These are phyloP conservation scores for Colletotrichum higginsianum DNA, from an alignment of 2,329 filamentous ascomycete species.

Conservation along the genomic window DNA sequence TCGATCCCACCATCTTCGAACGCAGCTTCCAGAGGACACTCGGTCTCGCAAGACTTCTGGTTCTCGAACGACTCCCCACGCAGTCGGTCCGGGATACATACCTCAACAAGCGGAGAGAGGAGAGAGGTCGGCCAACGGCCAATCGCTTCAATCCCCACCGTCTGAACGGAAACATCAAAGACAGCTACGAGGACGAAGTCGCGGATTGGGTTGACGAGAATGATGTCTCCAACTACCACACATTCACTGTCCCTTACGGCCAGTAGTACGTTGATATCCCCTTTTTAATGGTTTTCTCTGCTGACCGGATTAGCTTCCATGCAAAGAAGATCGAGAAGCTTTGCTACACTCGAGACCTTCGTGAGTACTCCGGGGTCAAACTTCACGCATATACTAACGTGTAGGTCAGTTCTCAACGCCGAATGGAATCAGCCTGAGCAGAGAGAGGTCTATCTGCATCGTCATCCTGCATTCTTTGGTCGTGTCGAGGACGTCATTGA, in stretches of 20 bases:
- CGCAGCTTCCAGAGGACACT: constrained; percentile 82
- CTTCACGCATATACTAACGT: constrained; percentile 2
- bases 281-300: neutral
- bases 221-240: constrained; percentile 85
- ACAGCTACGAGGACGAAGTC: constrained; percentile 82
- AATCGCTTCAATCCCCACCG: constrained; percentile 59
- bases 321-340: constrained; percentile 85
- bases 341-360: constrained; percentile 84
- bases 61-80: constrained; percentile 84
- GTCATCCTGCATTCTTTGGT: constrained; percentile 90
- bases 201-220: constrained; percentile 86
- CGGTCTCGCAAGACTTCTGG: constrained; percentile 83
- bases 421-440: constrained; percentile 88
- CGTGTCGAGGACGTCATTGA: constrained; percentile 80
- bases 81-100: constrained; percentile 78
- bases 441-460: constrained; percentile 82
- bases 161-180: constrained; percentile 81
- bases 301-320: constrained; percentile 57
- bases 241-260: constrained; percentile 80
- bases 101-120: constrained; percentile 76
- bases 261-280: constrained; percentile 49
- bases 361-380: constrained; percentile 47
- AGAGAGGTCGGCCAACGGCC: constrained; percentile 77
- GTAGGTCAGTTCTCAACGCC: constrained; percentile 75
- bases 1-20: constrained; percentile 92